These are phyloP conservation scores for Penicillium griseofulvum DNA, from an alignment of 2,329 filamentous ascomycete species.

Conservation along the genomic window DNA sequence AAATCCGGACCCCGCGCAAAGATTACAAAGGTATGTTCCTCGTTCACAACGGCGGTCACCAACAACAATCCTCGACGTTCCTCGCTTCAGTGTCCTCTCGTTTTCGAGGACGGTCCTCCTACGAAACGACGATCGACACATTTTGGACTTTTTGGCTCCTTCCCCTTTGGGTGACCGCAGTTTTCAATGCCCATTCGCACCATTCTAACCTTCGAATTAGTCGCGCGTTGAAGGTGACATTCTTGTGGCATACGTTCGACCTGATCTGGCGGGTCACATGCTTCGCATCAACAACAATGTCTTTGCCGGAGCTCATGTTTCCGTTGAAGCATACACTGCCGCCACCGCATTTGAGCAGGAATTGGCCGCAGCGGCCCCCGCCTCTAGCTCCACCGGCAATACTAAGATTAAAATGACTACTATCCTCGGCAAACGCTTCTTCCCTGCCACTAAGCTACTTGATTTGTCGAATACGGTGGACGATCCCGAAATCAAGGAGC, in stretches of 20 bases:
- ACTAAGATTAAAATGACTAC: slow-evolving; percentile 66
- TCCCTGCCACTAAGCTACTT: slow-evolving; percentile 68
- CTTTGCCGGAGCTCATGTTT: slow-evolving; percentile 65
- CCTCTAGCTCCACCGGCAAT: slow-evolving; percentile 53
- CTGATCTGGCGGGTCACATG: slow-evolving; percentile 63
- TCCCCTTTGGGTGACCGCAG: slow-evolving; percentile 39
- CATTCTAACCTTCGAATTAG: slow-evolving; percentile 68
- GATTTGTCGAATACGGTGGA: slow-evolving; percentile 74
- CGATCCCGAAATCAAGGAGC: slow-evolving; percentile 68
- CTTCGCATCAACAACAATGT: slow-evolving; percentile 65
- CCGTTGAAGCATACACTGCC: slow-evolving; percentile 50
- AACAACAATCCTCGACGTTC: slow-evolving; percentile 37
- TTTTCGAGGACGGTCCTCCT: slow-evolving; percentile 42
- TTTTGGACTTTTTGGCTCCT: slow-evolving; percentile 31
- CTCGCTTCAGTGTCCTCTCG: slow-evolving; percentile 40
- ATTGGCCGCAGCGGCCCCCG: slow-evolving; percentile 26
- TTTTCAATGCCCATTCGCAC: slow-evolving; percentile 47
- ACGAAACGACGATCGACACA: slow-evolving; percentile 43
- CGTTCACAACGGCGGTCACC: slow-evolving; percentile 43
- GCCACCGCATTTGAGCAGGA: slow-evolving; percentile 22
- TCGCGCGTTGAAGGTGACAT: slow-evolving; percentile 67
- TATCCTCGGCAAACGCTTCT: slow-evolving; percentile 74
- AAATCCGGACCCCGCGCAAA: slow-evolving; percentile 55
- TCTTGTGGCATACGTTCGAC: slow-evolving; percentile 65
- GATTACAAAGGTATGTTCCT: slow-evolving; percentile 74